A percentile compares a stretch with the other conserved stretches of the same genome.
phyloP scores from a whole-genome alignment of 805 yeast species.

The Nematodospora valgi region DNA sequence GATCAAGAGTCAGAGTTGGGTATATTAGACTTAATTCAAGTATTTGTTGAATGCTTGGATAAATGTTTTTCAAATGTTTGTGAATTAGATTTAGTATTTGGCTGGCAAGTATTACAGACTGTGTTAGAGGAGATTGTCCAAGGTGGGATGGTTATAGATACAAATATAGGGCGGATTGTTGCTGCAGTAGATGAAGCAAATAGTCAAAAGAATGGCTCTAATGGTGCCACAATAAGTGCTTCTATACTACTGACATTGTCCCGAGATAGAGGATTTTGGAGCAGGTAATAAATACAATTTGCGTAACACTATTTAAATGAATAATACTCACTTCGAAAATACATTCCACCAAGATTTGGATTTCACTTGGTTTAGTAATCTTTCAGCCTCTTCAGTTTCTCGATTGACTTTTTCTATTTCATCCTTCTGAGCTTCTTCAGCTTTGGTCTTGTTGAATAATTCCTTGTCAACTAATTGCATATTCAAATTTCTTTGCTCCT shows the following conservation, averaged over 20 bases:
- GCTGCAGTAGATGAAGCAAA: slow-evolving; percentile 76
- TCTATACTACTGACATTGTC: slow-evolving; percentile 23
- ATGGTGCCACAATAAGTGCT: slow-evolving; percentile 12
- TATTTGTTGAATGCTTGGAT: slow-evolving; percentile 92
- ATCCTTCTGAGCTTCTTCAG: slow-evolving; percentile 33
- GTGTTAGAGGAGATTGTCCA: slow-evolving; percentile 90
- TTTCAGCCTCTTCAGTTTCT: slow-evolving; percentile 27
- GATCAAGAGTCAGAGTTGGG: slow-evolving; percentile 95
- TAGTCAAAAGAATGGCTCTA: slow-evolving; percentile 39
- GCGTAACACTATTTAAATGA: slow-evolving; percentile 2
- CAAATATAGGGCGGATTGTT: slow-evolving; percentile 78
- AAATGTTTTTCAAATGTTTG: slow-evolving; percentile 92
- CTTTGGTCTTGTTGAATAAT: slow-evolving; percentile 46
- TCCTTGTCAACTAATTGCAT: slow-evolving; percentile 42
- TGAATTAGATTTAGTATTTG: slow-evolving; percentile 94
- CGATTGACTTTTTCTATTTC: slow-evolving; percentile 30
- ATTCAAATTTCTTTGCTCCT: slow-evolving; percentile 33
- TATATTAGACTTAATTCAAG: slow-evolving; percentile 89
- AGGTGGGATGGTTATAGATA: slow-evolving; percentile 98
- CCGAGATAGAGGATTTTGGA: slow-evolving; percentile 28
- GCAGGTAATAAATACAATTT: slow-evolving; percentile 5
- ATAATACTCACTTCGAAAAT: slow-evolving; percentile 1
- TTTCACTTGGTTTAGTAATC: slow-evolving; percentile 21
- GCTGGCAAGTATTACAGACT: slow-evolving; percentile 95
- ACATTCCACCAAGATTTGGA: slow-evolving; percentile 9